Percentiles rank a stretch among this genome's conserved stretches.
These are phyloP conservation scores for Saturnispora saitoi DNA, from an alignment of 805 yeast genomes.

Conservation along the genomic window DNA sequence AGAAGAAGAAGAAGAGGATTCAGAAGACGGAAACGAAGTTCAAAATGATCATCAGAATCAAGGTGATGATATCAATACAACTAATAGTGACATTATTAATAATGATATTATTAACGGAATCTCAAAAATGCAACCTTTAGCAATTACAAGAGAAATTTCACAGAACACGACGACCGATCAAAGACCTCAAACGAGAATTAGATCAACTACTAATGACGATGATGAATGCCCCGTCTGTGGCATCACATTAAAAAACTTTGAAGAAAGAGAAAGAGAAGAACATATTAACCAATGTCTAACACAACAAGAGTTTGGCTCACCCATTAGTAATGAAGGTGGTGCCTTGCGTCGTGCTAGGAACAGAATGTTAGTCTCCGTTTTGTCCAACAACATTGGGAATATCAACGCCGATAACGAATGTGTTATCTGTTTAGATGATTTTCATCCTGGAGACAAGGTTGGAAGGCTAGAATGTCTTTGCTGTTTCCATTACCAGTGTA, in stretches of 20 bases:
- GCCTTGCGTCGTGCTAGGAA: slow-evolving; percentile 43
- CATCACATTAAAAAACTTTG: slow-evolving; percentile 16
- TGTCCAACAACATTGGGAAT: slow-evolving; percentile 33
- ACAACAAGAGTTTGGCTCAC: slow-evolving; percentile 53
- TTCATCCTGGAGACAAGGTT: slow-evolving; percentile 77
- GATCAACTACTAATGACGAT: slow-evolving; percentile 20
- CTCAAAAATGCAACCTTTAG: slow-evolving; percentile 12
- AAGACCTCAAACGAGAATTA: background rate
- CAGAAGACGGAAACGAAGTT: background rate
- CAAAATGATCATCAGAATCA: background rate
- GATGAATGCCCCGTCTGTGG: slow-evolving; percentile 40
- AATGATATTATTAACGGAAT: background rate
- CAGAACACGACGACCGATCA: background rate
- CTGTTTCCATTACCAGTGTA: slow-evolving; percentile 86
- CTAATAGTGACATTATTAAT: background rate
- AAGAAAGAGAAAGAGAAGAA: slow-evolving; percentile 36
- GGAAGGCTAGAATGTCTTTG: slow-evolving; percentile 92
- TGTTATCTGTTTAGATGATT: slow-evolving; percentile 87
- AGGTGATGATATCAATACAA: background rate
- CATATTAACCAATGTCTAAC: slow-evolving; percentile 68
- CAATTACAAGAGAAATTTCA: slow-evolving; percentile 10
- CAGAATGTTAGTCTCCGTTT: slow-evolving; percentile 76
- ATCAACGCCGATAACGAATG: slow-evolving; percentile 59
- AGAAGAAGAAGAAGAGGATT: background rate
- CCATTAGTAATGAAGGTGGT: slow-evolving; percentile 29